A percentile compares a stretch with the other conserved stretches of the same genome.
Conservation (phyloP, 164 flowering plant genomes). For the Aristolochia fimbriata region DNA sequence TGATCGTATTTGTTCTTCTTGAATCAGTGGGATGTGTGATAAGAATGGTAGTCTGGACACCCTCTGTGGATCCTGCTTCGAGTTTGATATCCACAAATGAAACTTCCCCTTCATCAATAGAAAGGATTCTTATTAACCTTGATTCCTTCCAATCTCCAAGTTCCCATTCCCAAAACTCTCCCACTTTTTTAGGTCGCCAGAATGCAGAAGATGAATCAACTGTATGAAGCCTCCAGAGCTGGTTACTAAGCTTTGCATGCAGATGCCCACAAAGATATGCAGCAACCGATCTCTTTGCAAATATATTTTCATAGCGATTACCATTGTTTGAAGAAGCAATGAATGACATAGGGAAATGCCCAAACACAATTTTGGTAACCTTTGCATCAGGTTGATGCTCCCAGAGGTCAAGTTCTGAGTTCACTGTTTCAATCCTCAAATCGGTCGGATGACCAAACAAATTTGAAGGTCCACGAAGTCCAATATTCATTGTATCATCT, state of each 20-base stretch:
- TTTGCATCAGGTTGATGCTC: constrained; percentile 2
- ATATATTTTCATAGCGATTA: constrained; percentile 9
- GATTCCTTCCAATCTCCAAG: constrained; percentile 19
- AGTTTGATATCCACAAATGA: constrained; percentile 13
- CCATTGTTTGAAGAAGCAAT: constrained; percentile 12
- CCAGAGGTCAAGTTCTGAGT: constrained; percentile 15
- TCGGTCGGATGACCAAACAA: constrained; percentile 16
- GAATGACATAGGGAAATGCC: constrained; percentile 17
- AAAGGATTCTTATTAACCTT: constrained; percentile 14
- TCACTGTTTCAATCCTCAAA: constrained; percentile 7
- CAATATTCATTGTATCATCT: constrained; percentile 14
- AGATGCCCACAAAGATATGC: constrained; percentile 16
- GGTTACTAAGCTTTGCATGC: constrained; percentile 15
- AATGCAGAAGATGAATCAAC: constrained; percentile 3
- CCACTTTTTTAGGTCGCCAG: not conserved
- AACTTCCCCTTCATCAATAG: constrained; percentile 11
- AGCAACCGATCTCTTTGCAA: constrained; percentile 10
- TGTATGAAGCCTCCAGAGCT: constrained; percentile 13
- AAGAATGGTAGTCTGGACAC: constrained; percentile 7
- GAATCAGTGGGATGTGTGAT: constrained; percentile 15
- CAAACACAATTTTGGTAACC: constrained; percentile 12
- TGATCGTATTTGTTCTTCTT: constrained; percentile 8
- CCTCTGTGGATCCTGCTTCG: not conserved
- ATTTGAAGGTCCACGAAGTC: constrained; percentile 19
- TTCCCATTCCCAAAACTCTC: constrained; percentile 18